These are phyloP conservation scores for Clavispora phyllophila DNA, from an alignment of 805 yeast genomes.

Conservation along the genomic window DNA sequence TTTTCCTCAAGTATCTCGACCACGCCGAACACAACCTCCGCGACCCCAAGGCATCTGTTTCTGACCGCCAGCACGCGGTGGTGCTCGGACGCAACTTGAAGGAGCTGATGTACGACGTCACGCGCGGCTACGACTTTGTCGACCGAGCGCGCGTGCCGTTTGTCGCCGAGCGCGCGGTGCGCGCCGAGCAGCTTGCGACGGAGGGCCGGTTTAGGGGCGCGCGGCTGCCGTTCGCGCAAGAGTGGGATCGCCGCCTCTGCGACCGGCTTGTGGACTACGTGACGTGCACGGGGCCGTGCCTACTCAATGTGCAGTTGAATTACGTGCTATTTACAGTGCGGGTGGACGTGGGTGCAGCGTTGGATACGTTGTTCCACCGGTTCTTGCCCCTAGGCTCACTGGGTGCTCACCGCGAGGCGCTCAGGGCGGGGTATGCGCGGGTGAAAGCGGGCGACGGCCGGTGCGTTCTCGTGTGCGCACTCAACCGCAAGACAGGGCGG, in stretches of 20 bases:
- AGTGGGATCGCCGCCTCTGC: constrained; percentile 29
- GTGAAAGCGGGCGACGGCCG: background rate
- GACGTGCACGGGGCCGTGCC: constrained; percentile 22
- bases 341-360: constrained; percentile 22
- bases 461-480: constrained; percentile 27
- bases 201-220: constrained; percentile 2
- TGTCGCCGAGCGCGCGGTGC: constrained; percentile 4
- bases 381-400: constrained; percentile 4
- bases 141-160: constrained; percentile 9
- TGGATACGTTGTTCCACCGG: constrained; percentile 14
- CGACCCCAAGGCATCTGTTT: background rate
- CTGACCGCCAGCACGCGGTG: background rate
- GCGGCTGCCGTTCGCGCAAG: constrained; percentile 17
- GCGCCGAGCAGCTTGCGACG: background rate
- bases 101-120: constrained; percentile 16
- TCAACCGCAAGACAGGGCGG: constrained; percentile 32
- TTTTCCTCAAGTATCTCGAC: constrained; percentile 11
- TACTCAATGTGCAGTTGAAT: constrained; percentile 34
- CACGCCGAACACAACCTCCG: constrained; percentile 7
- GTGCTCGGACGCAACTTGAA: constrained; percentile 11
- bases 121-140: constrained; percentile 16
- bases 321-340: constrained; percentile 31
- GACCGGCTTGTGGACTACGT: constrained; percentile 21
- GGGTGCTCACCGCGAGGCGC: too few relatives aligned
- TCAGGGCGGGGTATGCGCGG: constrained; percentile 4